Evolutionary conservation across 2,329 filamentous ascomycete genomes (phyloP).

Genomic region (Tolypocladium guangdongense): DNA sequence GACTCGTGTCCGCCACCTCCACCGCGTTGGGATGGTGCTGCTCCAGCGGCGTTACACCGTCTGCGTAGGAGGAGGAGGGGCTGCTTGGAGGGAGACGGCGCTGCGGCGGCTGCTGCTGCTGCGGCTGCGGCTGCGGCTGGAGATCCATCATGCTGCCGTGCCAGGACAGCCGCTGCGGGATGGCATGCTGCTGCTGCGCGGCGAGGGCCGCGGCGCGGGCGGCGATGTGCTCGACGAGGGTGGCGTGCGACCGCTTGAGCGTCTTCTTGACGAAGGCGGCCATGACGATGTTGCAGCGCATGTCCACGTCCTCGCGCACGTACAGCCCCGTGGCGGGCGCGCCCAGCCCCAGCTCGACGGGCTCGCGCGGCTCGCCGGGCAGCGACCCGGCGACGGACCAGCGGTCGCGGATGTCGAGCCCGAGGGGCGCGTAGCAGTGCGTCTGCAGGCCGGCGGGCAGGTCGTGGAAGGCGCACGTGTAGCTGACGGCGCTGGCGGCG

Average conservation of each 20-base stretch:
- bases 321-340: conserved; percentile 62
- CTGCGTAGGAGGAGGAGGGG: not conserved
- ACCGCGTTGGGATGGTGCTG: not conserved
- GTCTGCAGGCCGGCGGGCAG: conserved; percentile 64
- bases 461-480: conserved; percentile 73
- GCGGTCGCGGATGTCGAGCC: conserved; percentile 66
- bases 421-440: conserved; percentile 73
- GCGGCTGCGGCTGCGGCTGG: not conserved
- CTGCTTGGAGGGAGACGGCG: not conserved
- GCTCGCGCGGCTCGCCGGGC: conserved; percentile 56
- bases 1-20: not conserved
- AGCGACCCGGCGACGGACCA: conserved; percentile 67
- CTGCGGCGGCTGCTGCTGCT: not conserved
- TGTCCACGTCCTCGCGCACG: conserved; percentile 71
- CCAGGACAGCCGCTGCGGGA: not conserved
- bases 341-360: conserved; percentile 54
- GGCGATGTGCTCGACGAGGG: conserved; percentile 55
- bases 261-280: conserved; percentile 72
- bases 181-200: not conserved
- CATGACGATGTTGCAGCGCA: conserved; percentile 71
- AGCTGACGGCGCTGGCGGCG: conserved; percentile 57
- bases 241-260: conserved; percentile 62
- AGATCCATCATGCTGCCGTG: not conserved
- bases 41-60: not conserved
- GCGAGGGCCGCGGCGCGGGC: conserved; percentile 15